Evolutionary conservation across 2,329 filamentous ascomycete genomes (phyloP), one percentile per base, ranked within the genome.

Genomic region (Colletotrichum theobromicola): DNA sequence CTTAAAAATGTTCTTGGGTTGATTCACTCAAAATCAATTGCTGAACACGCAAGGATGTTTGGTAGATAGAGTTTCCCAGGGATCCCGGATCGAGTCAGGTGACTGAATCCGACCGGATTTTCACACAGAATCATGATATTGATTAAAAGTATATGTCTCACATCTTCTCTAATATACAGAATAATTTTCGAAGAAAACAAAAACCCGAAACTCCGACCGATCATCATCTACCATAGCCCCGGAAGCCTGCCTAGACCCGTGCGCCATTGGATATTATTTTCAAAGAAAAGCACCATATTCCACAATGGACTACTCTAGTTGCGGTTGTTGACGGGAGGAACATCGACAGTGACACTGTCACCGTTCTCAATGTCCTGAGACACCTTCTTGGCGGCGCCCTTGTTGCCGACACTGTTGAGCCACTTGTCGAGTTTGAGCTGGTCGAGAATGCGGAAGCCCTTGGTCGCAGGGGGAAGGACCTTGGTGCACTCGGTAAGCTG

Each of bases 401-500:
- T 76, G 74, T 71, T 73, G 60, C 67, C 74, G 21, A 70, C 58
- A 55, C 70, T 77, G 74, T 71, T 71, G 63, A 77, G 75, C 75
- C 75, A 77, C 75, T 77, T 74, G 67, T 77, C 70, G 32, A 77
- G 63, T 67, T 75, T 76, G 42, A 30, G 64, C 65, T 77, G 75
- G 35, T 77, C 75, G 15, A 67, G 12, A 15, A 46, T 35, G 35
- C 67, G 63, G 74, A 60, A 77, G 32, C 63, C 71, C 60, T 58
- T 76, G 34, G 64, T 61, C 4, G 76, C 77, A 1, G 83, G 75
- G 2, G 86, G 89, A 5, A 91, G 80, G 1, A 88, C 88, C 77
- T 87, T 86, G 12, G 88, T 89, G 84, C 89, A 91, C 76, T 91
- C 89, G 18, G 85, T 88, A 55, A 91, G 81, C 37, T 83, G 79